Base-by-base conservation (phyloP, 2,329 filamentous ascomycete species). In the Xylariaceae sp. region DNA sequence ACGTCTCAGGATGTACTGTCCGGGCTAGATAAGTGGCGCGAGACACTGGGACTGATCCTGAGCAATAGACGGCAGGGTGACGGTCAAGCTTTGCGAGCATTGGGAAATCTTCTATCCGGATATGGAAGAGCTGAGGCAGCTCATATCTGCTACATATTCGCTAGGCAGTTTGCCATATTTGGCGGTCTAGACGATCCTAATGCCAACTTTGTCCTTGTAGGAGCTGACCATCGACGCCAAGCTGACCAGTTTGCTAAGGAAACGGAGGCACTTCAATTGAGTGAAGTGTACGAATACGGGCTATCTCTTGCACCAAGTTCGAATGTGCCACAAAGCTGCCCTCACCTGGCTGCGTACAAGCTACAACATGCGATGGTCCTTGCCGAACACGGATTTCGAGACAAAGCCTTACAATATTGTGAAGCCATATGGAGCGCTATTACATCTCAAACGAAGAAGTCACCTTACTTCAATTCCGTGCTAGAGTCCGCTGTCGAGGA, bases 251-350 rank as follows among this genome's bases (percentile, higher is more conserved):
- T 92, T 58, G 85, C 85, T 49, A 84, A 86, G 59, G 91, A 97
- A 63, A 80, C 88, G 6, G 91, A 97, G 67, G 82, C 90, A 3
- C 82, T 96, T n/a, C 77, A 96, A 47, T 80, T 99, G n/a, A 97
- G 90, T 40, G 94, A 99, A 70, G 84, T 96, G 0, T 97, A 95
- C 65, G 94, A 99, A 68, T 97, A 90, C 68, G 91, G 89, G 0
- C 76, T 89, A 10, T 88, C 88, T 9, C 79, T 97, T 13, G 78
- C 86, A 2, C 80, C 80, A 19, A 76, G 77, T 26, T 77, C 80
- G 2, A 73, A 78, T 19, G 71, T 78, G 9, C 71, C 77, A 0
- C 74, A 83, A 32, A 79, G 80, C 39, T 80, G 88, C 54, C 89
- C 92, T 12, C 92, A 99, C 70, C 74, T 99, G 32, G 84, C 95